Conservation (phyloP, 306 rosid species). For the Trichosanthes truncata region DNA sequence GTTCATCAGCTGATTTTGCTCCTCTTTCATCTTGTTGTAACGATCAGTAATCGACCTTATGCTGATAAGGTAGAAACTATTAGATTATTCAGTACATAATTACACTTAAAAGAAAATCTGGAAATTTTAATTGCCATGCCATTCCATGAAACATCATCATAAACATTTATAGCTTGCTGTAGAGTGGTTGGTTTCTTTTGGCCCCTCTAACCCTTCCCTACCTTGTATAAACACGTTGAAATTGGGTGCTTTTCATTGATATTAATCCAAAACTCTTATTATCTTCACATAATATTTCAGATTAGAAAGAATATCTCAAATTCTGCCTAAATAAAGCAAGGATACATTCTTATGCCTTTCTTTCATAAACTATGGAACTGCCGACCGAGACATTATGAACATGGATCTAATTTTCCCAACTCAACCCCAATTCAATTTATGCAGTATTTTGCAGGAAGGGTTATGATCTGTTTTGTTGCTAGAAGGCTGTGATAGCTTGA, state of each 20-base stretch:
- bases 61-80: constrained; percentile 4
- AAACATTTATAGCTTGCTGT: background rate
- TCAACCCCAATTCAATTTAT: background rate
- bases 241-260: background rate
- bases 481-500: background rate
- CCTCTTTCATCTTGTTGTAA: constrained; percentile 1
- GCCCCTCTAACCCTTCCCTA: too few species aligned
- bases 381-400: background rate
- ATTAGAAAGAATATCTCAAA: background rate
- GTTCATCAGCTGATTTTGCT: constrained; percentile 6
- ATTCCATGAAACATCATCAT: background rate
- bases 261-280: background rate
- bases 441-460: background rate
- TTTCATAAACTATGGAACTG: background rate
- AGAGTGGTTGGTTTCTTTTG: background rate
- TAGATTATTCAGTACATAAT: background rate
- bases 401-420: background rate
- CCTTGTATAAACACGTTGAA: background rate
- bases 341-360: background rate
- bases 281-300: background rate
- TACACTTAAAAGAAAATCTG: background rate
- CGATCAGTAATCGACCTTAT: constrained; percentile 10
- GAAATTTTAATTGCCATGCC: background rate
- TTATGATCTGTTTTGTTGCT: background rate
- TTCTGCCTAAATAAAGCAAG: background rate